These are phyloP conservation scores for Camellia granthamiana DNA, from an alignment of 148 eudicot species.

Conservation along the genomic window DNA sequence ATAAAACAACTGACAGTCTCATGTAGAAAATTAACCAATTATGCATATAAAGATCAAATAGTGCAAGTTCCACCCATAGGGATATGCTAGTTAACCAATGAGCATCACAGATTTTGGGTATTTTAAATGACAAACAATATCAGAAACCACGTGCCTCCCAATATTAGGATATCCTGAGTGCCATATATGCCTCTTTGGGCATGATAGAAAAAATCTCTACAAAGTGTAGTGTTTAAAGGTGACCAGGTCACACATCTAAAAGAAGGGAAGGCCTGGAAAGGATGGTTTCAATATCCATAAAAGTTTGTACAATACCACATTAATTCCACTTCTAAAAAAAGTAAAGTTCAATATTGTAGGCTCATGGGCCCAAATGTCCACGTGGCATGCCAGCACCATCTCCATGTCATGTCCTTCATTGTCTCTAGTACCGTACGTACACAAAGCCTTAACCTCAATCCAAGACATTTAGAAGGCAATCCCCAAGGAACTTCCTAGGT, in stretches of 20 bases:
- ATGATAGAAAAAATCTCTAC: background rate
- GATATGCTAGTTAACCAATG: slow-evolving; percentile 1
- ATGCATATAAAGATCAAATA: background rate
- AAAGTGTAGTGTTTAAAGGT: background rate
- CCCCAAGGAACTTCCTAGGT: too few species aligned
- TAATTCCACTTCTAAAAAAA: background rate
- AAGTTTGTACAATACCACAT: background rate
- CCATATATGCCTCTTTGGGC: background rate
- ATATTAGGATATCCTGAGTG: too few species aligned
- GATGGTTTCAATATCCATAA: background rate
- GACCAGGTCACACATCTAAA: background rate
- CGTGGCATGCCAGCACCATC: background rate
- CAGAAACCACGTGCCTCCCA: background rate
- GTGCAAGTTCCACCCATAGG: background rate
- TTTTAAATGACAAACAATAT: background rate
- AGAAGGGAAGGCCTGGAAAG: background rate
- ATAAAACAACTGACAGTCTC: background rate
- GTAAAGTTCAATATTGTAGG: too few species aligned
- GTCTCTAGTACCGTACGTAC: too few species aligned
- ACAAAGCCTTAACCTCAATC: too few species aligned
- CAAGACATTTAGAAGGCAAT: too few species aligned
- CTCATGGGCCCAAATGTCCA: too few species aligned
- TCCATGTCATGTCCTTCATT: too few species aligned
- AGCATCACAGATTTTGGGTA: background rate
- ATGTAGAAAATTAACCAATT: background rate